Evolutionary conservation across 495 filamentous ascomycete genomes (phyloP).

Genomic region (Neurospora sp.): DNA sequence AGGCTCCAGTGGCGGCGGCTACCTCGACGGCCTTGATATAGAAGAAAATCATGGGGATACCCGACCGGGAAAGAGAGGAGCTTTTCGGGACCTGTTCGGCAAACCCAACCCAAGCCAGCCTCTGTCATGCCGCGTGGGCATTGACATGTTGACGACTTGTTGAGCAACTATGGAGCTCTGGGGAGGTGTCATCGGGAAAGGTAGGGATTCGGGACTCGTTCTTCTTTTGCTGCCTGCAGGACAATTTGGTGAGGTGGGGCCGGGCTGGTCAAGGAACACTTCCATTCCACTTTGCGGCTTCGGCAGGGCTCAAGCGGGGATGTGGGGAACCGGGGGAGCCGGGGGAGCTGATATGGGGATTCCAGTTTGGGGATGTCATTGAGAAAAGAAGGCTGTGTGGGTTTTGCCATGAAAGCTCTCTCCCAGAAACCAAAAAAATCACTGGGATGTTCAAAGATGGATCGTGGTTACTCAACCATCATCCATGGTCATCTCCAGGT

Average conservation of each 20-base stretch:
- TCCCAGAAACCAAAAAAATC: background rate
- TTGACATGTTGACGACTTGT: background rate
- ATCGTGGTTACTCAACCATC: background rate
- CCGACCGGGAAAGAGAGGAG: background rate
- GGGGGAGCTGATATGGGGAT: background rate
- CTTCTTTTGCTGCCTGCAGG: slow-evolving; percentile 2
- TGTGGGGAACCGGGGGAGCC: background rate
- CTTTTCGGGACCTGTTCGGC: slow-evolving; percentile 1
- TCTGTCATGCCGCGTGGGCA: background rate
- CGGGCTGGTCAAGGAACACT: background rate
- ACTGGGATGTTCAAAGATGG: background rate
- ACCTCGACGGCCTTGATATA: background rate
- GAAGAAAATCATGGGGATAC: background rate
- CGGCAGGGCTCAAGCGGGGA: background rate
- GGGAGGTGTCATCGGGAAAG: slow-evolving; percentile 5
- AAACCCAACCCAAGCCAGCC: background rate
- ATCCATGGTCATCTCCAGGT: background rate
- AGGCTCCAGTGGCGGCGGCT: background rate
- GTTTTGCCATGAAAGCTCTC: background rate
- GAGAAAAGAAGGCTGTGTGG: background rate
- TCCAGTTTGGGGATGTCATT: background rate
- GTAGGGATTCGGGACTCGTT: background rate
- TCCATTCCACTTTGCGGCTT: background rate
- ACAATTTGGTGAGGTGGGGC: slow-evolving; percentile 7
- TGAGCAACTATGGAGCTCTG: background rate